phyloP scores from a whole-genome alignment of 306 rosid genomes.

The Vachellia collinsii region DNA sequence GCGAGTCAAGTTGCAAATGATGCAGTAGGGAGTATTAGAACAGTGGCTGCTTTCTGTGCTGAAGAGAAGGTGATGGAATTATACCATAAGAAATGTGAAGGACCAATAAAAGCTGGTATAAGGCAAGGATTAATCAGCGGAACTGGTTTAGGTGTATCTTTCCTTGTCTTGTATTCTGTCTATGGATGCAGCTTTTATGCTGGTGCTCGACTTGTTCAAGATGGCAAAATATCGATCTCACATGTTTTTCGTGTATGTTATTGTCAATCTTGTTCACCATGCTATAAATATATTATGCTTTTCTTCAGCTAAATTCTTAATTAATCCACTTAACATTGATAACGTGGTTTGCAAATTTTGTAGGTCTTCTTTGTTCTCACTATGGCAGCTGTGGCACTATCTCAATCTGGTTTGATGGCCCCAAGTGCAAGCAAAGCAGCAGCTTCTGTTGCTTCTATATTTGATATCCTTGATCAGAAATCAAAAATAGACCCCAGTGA shows the following conservation, averaged over 20 bases:
- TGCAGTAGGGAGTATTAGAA: constrained; percentile 63
- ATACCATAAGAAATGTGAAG: constrained; percentile 63
- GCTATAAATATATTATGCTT: background rate
- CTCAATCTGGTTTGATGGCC: constrained; percentile 47
- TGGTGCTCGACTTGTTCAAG: constrained; percentile 59
- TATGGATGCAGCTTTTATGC: constrained; percentile 60
- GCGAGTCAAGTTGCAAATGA: constrained; percentile 72
- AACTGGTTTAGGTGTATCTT: constrained; percentile 56
- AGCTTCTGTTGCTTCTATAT: constrained; percentile 47
- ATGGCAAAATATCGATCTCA: constrained; percentile 47
- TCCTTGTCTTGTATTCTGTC: constrained; percentile 51
- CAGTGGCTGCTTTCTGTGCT: constrained; percentile 71
- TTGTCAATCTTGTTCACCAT: background rate
- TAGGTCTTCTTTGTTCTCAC: constrained; percentile 61
- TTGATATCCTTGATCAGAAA: constrained; percentile 45
- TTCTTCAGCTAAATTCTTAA: background rate
- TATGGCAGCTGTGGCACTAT: constrained; percentile 45
- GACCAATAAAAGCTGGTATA: constrained; percentile 51
- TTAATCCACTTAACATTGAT: background rate
- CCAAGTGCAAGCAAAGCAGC: constrained; percentile 49
- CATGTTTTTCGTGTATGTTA: constrained; percentile 61
- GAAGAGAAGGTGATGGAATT: constrained; percentile 64
- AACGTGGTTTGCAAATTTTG: background rate
- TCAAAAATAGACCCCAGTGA: constrained; percentile 47
- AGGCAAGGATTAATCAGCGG: constrained; percentile 60